These are phyloP conservation scores for Quercus gilva DNA, from an alignment of 306 rosid genomes.

Conservation along the genomic window DNA sequence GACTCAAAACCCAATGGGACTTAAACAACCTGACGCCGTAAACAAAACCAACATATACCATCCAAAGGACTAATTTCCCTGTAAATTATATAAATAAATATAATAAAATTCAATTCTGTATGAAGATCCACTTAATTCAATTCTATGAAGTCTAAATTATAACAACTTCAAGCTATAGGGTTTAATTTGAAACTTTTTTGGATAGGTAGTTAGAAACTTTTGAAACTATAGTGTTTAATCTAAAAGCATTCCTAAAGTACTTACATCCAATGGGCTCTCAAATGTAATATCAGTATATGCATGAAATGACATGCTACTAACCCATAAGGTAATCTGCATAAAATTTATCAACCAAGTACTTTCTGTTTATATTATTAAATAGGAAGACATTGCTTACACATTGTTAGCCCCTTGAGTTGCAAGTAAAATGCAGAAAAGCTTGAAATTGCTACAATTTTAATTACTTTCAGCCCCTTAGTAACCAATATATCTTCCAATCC, in stretches of 20 bases:
- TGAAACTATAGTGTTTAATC: no score
- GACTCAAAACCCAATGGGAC: no score
- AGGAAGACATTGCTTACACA: background rate
- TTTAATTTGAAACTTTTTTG: no score
- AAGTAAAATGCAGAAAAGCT: background rate
- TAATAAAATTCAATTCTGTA: no score
- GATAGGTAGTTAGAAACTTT: no score
- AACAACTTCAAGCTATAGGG: no score
- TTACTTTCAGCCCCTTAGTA: constrained; percentile 74
- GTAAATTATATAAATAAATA: no score
- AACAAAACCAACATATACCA: no score
- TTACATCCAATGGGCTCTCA: constrained; percentile 70
- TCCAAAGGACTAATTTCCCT: no score
- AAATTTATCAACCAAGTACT: constrained; percentile 10
- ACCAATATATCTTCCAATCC: constrained; percentile 80
- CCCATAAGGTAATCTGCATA: constrained; percentile 77
- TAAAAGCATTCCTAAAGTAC: constrained; percentile 15
- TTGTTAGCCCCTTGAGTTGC: background rate
- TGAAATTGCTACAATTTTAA: background rate
- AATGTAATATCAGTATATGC: constrained; percentile 69
- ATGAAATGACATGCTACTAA: constrained; percentile 74
- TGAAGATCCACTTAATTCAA: no score
- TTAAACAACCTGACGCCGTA: no score
- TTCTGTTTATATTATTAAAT: background rate
- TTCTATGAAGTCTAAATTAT: no score